Evolutionary conservation across 1,284 basidiomycete species (phyloP).

Genomic region (Irpex sp.): DNA sequence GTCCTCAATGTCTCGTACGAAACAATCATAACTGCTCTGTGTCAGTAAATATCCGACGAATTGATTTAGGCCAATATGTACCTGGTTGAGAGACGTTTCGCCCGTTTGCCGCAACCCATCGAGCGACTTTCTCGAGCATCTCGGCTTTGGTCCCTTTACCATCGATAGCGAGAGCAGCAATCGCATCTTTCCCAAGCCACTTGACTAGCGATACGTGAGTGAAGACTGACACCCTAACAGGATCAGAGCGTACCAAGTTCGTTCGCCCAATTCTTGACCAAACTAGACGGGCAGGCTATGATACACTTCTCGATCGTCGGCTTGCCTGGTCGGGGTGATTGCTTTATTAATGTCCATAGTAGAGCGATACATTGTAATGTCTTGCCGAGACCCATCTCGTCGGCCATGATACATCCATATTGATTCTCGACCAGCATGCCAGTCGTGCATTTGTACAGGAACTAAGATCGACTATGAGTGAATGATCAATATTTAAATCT

Average conservation of each 20-base stretch:
- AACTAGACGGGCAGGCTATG: conserved; percentile 94
- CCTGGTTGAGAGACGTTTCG: conserved; percentile 88
- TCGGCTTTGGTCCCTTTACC: conserved; percentile 87
- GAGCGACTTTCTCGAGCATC: conserved; percentile 71
- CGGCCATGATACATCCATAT: conserved; percentile 98
- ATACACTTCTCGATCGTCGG: conserved; percentile 96
- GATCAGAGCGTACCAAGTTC: conserved; percentile 72
- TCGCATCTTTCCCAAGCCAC: conserved; percentile 86
- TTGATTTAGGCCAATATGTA: conserved; percentile 29
- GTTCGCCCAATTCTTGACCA: conserved; percentile 99
- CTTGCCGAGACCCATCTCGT: conserved; percentile 98
- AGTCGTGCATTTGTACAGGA: conserved; percentile 93
- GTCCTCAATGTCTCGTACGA: conserved; percentile 97
- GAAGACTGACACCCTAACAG: not conserved
- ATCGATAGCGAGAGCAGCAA: conserved; percentile 82
- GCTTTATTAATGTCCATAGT: conserved; percentile 96
- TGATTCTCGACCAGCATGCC: conserved; percentile 91
- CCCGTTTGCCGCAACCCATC: conserved; percentile 86
- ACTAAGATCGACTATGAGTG: conserved; percentile 43
- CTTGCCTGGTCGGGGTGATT: conserved; percentile 87
- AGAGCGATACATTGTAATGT: conserved; percentile 97
- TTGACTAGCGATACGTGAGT: conserved; percentile 53
- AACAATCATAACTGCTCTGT: conserved; percentile 89
- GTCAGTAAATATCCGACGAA: not conserved
- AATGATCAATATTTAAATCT: conserved; percentile 3